A percentile compares a stretch with the other conserved stretches of the same genome.
Evolutionary conservation across 208 protist genomes (phyloP).

Genomic region (Crithidia acanthocephali): DNA sequence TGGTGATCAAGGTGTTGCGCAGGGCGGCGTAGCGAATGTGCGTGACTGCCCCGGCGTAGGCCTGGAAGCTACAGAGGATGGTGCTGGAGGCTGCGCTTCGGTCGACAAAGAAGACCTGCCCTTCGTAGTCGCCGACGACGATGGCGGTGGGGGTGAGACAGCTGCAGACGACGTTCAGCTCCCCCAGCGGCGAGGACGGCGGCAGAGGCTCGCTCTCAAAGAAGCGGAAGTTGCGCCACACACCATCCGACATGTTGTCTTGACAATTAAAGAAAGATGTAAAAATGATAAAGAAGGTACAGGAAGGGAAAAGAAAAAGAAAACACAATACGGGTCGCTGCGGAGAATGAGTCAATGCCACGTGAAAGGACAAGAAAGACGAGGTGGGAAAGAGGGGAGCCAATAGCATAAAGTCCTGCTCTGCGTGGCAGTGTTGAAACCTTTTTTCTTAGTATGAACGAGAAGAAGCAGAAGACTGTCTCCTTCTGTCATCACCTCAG

Average conservation of each 20-base stretch:
- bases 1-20: conserved; percentile 68
- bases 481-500: too few species aligned
- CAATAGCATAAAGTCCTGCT: too few species aligned
- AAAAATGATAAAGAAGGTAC: not conserved
- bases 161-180: conserved; percentile 69
- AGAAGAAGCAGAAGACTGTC: too few species aligned
- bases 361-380: too few species aligned
- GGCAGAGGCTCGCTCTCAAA: conserved; percentile 56
- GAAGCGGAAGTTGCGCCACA: conserved; percentile 64
- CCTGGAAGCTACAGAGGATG: conserved; percentile 61
- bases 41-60: conserved; percentile 77
- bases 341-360: too few species aligned
- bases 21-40: conserved; percentile 58
- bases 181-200: conserved; percentile 20
- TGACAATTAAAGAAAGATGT: not conserved
- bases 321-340: too few species aligned
- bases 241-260: conserved; percentile 16
- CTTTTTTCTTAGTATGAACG: too few species aligned
- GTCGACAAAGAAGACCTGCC: conserved; percentile 79
- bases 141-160: conserved; percentile 81
- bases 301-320: too few species aligned
- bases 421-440: too few species aligned
- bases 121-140: conserved; percentile 85
- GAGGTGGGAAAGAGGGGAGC: too few species aligned
- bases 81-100: conserved; percentile 24